A percentile compares a stretch with the other conserved stretches of the same genome.
phyloP scores from a whole-genome alignment of 2,329 filamentous ascomycete species.

The Fusarium irregulare region DNA sequence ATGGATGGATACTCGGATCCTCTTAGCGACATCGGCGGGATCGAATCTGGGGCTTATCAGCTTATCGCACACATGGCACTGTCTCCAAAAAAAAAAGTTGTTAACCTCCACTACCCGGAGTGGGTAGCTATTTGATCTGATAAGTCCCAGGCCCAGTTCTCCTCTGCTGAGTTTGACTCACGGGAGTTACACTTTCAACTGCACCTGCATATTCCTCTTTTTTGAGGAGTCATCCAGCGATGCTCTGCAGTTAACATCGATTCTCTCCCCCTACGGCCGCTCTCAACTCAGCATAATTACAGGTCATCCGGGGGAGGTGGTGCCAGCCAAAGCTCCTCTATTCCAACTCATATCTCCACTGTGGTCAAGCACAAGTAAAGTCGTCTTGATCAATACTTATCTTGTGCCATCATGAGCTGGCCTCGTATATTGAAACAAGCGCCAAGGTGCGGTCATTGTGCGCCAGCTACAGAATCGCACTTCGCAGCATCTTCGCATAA shows the following conservation, averaged over 20 bases:
- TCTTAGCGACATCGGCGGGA: slow-evolving; percentile 43
- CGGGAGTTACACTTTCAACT: background rate
- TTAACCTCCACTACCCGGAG: slow-evolving; percentile 31
- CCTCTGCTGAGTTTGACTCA: slow-evolving; percentile 35
- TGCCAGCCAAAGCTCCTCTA: slow-evolving; percentile 17
- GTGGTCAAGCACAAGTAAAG: slow-evolving; percentile 11
- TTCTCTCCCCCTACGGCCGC: slow-evolving; percentile 36
- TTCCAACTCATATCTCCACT: background rate
- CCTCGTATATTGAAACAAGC: slow-evolving; percentile 55
- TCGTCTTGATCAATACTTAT: background rate
- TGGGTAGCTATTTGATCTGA: slow-evolving; percentile 23
- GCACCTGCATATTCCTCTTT: background rate
- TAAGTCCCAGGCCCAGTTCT: slow-evolving; percentile 8
- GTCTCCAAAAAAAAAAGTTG: slow-evolving; percentile 16
- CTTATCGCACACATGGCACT: slow-evolving; percentile 39
- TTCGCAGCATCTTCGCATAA: background rate
- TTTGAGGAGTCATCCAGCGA: slow-evolving; percentile 18
- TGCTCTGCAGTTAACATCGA: slow-evolving; percentile 41
- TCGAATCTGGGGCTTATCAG: slow-evolving; percentile 40
- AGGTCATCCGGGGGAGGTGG: slow-evolving; percentile 38
- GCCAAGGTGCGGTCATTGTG: slow-evolving; percentile 43
- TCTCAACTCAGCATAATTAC: slow-evolving; percentile 18
- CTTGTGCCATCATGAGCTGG: slow-evolving; percentile 53
- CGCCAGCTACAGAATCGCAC: slow-evolving; percentile 18
- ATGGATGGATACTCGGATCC: background rate